Base-by-base conservation (phyloP, 768 basidiomycete species). In the Russula sp. region DNA sequence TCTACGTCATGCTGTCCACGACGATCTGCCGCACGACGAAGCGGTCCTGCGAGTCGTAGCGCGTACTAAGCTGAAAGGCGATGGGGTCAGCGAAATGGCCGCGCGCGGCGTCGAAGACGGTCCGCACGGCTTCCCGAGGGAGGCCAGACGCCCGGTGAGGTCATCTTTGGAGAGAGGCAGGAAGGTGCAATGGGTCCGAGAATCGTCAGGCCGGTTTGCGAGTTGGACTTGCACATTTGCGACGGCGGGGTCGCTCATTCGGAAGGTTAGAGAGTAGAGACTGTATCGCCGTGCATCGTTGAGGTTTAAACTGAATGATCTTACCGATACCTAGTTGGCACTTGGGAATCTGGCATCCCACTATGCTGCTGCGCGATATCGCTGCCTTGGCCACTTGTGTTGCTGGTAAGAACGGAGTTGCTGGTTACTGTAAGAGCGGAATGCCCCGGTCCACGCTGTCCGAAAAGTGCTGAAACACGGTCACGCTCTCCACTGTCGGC, bases 31-130 rank as follows among this genome's bases (percentile, higher is more conserved):
- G 75, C 20, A 74, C 60, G 48, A 67, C 70, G 64, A 73, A 73
- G 18, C 79, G 75, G 66, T 81, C 79, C 61, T 80, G 80, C 49
- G 65, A 62, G n/a, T 68, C 69, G 49, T 75, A 75, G 9, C 70
- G 68, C 42, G 67, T 50, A 63, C 76, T 79, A 0, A 78, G 79
- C 62, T 80, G 79, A 62, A 80, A 79, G 0, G 75, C 72, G 60
- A 80, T 69, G 54, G 68, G 72, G 59, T 80, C 78, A 16, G 65
- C 8, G 65, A n/a, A 32, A 25, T 52, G 25, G 5, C 8, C 13
- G 13, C 3, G 25, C 25, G 3, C 3, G n/a, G n/a, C n/a, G n/a
- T n/a, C n/a, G n/a, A n/a, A n/a, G n/a, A n/a, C n/a, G n/a, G n/a
- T n/a, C n/a, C n/a, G n/a, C n/a, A n/a, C n/a, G n/a, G n/a, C n/a